Evolutionary conservation across 192 early-diverging fungal species (phyloP).

Genomic region (Coemansia sp.): DNA sequence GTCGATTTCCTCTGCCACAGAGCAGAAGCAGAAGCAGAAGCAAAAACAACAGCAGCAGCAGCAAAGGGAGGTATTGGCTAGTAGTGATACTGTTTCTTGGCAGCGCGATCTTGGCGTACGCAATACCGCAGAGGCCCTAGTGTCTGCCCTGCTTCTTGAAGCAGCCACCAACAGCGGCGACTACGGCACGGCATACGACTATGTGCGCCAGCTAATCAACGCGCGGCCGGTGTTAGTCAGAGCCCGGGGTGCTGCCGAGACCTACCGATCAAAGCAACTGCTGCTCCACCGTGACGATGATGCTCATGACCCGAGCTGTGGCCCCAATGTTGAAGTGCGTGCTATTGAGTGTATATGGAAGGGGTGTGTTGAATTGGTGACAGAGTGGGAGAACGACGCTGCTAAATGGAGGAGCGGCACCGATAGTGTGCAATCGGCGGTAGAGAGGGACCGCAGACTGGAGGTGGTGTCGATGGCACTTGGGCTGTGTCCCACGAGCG

Average conservation of each 20-base stretch:
- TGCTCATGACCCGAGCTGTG: background rate
- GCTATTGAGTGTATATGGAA: conserved; percentile 27
- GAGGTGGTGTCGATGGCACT: conserved; percentile 33
- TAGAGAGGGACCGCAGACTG: conserved; percentile 8
- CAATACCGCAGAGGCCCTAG: conserved; percentile 20
- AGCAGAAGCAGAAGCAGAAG: background rate
- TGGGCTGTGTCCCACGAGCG: conserved; percentile 27
- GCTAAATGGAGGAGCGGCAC: background rate
- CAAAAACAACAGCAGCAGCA: too few species aligned
- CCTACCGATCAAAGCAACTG: conserved; percentile 11
- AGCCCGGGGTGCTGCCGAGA: conserved; percentile 10
- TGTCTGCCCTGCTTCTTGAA: conserved; percentile 27
- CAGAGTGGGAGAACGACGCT: background rate
- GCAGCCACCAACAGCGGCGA: conserved; percentile 14
- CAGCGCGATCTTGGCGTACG: conserved; percentile 22
- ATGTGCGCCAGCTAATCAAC: conserved; percentile 29
- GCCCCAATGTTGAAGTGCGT: conserved; percentile 15
- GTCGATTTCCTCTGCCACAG: background rate
- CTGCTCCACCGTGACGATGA: conserved; percentile 9
- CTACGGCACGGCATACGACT: conserved; percentile 11
- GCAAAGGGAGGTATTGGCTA: background rate
- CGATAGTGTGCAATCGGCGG: background rate
- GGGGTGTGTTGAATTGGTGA: conserved; percentile 15
- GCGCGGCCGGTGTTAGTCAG: conserved; percentile 15
- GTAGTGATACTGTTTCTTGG: background rate